phyloP scores from a whole-genome alignment of 2,329 filamentous ascomycete genomes.

The Xylariaceae sp. region DNA sequence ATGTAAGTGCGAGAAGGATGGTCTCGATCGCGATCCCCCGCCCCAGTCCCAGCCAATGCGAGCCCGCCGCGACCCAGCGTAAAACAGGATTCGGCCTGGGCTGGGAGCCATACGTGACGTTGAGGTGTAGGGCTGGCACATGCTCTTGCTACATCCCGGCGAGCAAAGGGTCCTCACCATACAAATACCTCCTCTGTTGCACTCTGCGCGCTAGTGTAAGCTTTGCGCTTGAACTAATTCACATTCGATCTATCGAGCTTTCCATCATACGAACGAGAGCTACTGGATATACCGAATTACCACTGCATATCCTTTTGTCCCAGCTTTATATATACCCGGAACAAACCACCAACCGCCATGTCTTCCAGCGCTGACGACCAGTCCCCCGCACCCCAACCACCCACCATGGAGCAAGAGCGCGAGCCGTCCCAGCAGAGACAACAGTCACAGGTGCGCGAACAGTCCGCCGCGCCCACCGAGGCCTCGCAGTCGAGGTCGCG shows the following conservation, averaged over 20 bases:
- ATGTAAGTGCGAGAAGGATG: background rate
- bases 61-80: constrained; percentile 1
- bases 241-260: background rate
- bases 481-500: constrained; percentile 8
- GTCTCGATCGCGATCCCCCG: background rate
- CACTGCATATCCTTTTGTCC: background rate
- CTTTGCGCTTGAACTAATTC: background rate
- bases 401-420: constrained; percentile 3
- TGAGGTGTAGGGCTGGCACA: constrained; percentile 3
- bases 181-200: background rate
- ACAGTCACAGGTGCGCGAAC: constrained; percentile 6
- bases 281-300: background rate
- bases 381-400: constrained; percentile 10
- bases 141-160: background rate
- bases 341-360: constrained; percentile 5
- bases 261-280: background rate
- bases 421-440: background rate
- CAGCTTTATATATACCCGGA: background rate
- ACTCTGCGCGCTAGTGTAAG: background rate
- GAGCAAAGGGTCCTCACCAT: no score
- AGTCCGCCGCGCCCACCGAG: constrained; percentile 10
- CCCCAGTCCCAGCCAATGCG: background rate
- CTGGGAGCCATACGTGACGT: constrained; percentile 10
- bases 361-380: constrained; percentile 14
- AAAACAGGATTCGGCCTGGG: constrained; percentile 14